Percentiles rank a stretch among this genome's conserved stretches.
phyloP scores from a whole-genome alignment of 495 filamentous ascomycete species.

The Penicillium coprophilum region DNA sequence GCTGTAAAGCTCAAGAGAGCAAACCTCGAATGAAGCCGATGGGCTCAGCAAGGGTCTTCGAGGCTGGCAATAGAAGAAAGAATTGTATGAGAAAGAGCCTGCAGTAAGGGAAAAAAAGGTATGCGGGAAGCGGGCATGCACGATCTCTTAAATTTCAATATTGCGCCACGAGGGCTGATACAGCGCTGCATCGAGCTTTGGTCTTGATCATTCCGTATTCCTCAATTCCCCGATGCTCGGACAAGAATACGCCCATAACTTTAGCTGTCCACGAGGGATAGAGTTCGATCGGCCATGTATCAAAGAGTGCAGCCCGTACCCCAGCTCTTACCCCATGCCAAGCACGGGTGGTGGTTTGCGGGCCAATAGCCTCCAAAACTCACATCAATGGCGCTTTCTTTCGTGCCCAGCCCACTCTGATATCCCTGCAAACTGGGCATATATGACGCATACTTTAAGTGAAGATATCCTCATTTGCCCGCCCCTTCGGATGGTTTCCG shows the following conservation, averaged over 20 bases:
- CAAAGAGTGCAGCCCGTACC: too few relatives aligned
- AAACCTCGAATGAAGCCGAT: neutral
- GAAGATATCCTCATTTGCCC: neutral
- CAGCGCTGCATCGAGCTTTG: neutral
- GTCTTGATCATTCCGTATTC: neutral
- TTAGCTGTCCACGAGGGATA: too few relatives aligned
- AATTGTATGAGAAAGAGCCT: neutral
- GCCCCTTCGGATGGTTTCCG: neutral
- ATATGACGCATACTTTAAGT: neutral
- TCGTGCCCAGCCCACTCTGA: too few relatives aligned
- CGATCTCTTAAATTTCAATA: neutral
- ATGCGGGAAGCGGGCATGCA: neutral
- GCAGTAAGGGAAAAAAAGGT: neutral
- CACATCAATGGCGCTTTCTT: too few relatives aligned
- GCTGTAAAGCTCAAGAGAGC: neutral
- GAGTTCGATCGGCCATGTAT: too few relatives aligned
- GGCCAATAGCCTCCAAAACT: too few relatives aligned
- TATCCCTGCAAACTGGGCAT: too few relatives aligned
- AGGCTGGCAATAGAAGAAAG: neutral
- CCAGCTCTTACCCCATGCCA: too few relatives aligned
- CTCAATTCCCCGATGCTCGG: constrained; percentile 3
- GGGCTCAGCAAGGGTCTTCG: neutral
- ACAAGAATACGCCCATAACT: neutral
- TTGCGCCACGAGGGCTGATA: constrained; percentile 3
- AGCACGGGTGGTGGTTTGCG: too few relatives aligned